A percentile compares a stretch with the other conserved stretches of the same genome.
These are phyloP conservation scores for Heterobasidion parviporum DNA, from an alignment of 1,284 basidiomycete genomes.

Conservation along the genomic window DNA sequence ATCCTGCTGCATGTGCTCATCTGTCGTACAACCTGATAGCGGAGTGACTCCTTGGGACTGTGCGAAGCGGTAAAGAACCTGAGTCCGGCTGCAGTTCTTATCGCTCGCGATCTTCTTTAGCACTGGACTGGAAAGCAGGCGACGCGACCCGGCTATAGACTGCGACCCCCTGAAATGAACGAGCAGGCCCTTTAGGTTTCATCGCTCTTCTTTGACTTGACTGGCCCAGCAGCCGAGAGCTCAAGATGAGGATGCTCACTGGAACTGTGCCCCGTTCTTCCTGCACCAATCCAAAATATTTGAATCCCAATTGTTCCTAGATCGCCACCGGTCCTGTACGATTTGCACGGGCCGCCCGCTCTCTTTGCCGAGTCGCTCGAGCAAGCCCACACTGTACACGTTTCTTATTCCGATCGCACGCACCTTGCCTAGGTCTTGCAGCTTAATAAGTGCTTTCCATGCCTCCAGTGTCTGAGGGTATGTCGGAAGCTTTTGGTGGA, in stretches of 20 bases:
- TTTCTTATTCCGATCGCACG: slow-evolving; percentile 70
- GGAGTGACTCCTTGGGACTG: slow-evolving; percentile 53
- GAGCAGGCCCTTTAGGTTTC: too few relatives aligned
- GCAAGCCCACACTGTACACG: slow-evolving; percentile 52
- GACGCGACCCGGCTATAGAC: slow-evolving; percentile 76
- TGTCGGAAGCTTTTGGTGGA: slow-evolving; percentile 67
- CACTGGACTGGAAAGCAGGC: slow-evolving; percentile 41
- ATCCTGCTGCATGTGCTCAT: slow-evolving; percentile 47
- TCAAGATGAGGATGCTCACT: slow-evolving; percentile 35
- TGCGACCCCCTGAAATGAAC: slow-evolving; percentile 63
- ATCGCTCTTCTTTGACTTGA: too few relatives aligned
- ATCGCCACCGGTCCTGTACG: slow-evolving; percentile 79
- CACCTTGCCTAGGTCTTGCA: slow-evolving; percentile 58
- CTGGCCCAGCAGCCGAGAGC: not conserved
- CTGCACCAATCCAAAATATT: slow-evolving; percentile 49
- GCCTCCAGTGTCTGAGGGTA: slow-evolving; percentile 54
- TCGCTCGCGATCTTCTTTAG: slow-evolving; percentile 37
- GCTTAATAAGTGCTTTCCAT: slow-evolving; percentile 50
- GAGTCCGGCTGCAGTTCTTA: slow-evolving; percentile 48
- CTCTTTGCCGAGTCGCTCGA: slow-evolving; percentile 43
- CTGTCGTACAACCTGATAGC: slow-evolving; percentile 56
- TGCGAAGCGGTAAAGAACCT: slow-evolving; percentile 60
- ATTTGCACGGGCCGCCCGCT: slow-evolving; percentile 48
- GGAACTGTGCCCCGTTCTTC: slow-evolving; percentile 56
- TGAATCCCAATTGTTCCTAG: slow-evolving; percentile 70